phyloP scores from a whole-genome alignment of 2,329 filamentous ascomycete species.

The Fusarium cyanostomum region DNA sequence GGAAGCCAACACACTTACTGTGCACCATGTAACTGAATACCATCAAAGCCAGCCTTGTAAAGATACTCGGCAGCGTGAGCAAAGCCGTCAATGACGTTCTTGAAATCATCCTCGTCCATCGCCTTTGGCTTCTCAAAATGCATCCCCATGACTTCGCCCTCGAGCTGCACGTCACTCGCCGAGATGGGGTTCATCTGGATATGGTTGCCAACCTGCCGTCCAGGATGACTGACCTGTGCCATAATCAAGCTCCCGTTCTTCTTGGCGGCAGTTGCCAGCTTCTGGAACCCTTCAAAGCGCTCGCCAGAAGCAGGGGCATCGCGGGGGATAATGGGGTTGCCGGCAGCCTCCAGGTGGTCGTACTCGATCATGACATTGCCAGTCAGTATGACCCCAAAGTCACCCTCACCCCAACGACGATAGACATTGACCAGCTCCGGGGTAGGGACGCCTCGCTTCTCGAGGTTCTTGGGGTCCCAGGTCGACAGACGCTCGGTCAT shows the following conservation, averaged over 20 bases:
- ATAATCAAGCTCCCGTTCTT: slow-evolving; percentile 68
- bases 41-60: slow-evolving; percentile 68
- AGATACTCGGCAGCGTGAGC: slow-evolving; percentile 69
- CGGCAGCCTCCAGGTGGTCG: slow-evolving; percentile 64
- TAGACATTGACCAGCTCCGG: slow-evolving; percentile 62
- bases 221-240: slow-evolving; percentile 61
- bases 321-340: slow-evolving; percentile 67
- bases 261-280: slow-evolving; percentile 64
- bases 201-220: slow-evolving; percentile 54
- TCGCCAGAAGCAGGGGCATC: slow-evolving; percentile 61
- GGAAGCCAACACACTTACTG: slow-evolving; percentile 45
- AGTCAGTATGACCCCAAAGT: slow-evolving; percentile 65
- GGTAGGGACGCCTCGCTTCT: slow-evolving; percentile 57
- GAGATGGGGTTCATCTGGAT: slow-evolving; percentile 52
- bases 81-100: slow-evolving; percentile 66
- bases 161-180: slow-evolving; percentile 51
- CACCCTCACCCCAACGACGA: slow-evolving; percentile 67
- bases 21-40: slow-evolving; percentile 60
- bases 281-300: slow-evolving; percentile 69
- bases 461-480: slow-evolving; percentile 64
- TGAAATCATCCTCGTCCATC: slow-evolving; percentile 64
- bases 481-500: slow-evolving; percentile 73
- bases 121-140: slow-evolving; percentile 60
- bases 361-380: slow-evolving; percentile 73
- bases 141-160: slow-evolving; percentile 38